Evolutionary conservation across 768 basidiomycete species (phyloP), one percentile per base, ranked within the genome.

Genomic region (Polyporus arcularius): DNA sequence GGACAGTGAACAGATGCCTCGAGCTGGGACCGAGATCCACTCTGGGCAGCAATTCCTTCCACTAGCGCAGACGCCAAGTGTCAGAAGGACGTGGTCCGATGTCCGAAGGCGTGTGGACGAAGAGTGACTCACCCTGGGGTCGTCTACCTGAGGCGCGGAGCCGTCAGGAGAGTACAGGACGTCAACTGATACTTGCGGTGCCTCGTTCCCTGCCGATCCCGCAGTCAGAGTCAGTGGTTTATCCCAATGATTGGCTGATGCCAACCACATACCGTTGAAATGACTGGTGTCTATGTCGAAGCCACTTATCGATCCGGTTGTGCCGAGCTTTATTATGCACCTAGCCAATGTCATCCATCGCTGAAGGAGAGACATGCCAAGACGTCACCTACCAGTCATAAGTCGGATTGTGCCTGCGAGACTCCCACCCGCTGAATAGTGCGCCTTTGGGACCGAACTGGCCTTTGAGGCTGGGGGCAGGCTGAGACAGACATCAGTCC

Each of bases 391-490:
- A 94, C 96, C 97, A 98, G 73, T 99, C 97, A 68, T 87, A 85
- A 2, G 81, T 70, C 1, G 90, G 86, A 74, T 97, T 98, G 74
- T 99, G 97, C 66, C 97, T 78, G 43, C 94, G 79, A 30, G 82
- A 83, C 73, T 99, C 97, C 97, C 97, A 99, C 55, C 96, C 97
- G 65, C 89, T 92, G 74, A 82, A 98, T 26, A 98, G 75, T 0
- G 96, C 96, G 26, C 97, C 97, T 43, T 95, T 96, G 3, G 94
- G 92, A 7, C 96, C 96, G 67, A 95, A 99, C 66, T 95, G 93
- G n/a, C 97, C 97, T 74, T 96, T 95, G 71, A 97, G 75, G 65
- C 88, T 93, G 4, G 82, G 84, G 26, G 96, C 86, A 7, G 96
- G 90, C 95, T 97, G 64, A 12, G 28, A 10, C 49, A 4, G 26